Conservation (phyloP, 169 alveolate genomes). For the Nephromyces sp. region DNA sequence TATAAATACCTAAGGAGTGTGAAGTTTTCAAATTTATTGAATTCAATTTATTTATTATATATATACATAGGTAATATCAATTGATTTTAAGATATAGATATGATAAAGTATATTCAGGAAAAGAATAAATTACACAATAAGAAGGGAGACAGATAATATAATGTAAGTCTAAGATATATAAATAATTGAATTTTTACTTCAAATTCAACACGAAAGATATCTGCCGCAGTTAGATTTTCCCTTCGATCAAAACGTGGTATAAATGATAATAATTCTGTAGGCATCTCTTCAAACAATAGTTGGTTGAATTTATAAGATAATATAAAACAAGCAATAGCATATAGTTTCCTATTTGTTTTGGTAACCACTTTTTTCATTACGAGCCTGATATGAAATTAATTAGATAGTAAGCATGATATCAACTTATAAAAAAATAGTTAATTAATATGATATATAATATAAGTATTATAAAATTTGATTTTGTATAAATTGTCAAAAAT, state of each 20-base stretch:
- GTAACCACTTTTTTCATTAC: constrained; percentile 4
- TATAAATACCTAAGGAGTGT: constrained; percentile 3
- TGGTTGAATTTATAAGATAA: constrained; percentile 23
- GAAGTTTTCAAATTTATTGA: background rate
- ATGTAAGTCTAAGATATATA: too few relatives aligned
- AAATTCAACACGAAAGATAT: background rate
- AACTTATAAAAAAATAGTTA: too few relatives aligned
- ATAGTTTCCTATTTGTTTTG: constrained; percentile 6
- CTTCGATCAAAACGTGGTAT: background rate
- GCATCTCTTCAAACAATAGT: background rate
- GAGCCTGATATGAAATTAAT: constrained; percentile 2
- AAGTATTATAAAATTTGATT: too few relatives aligned
- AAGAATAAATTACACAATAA: background rate
- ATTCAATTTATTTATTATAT: background rate
- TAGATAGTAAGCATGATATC: background rate
- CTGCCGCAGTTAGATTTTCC: background rate
- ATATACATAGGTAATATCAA: background rate
- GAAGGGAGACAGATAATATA: background rate
- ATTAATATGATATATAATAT: too few relatives aligned
- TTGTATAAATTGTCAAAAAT: too few relatives aligned
- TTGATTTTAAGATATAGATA: background rate
- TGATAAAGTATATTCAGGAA: background rate
- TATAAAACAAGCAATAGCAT: constrained; percentile 11
- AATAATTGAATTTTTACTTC: background rate
- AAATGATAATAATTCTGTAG: background rate